Evolutionary conservation across 2,329 filamentous ascomycete genomes (phyloP), one percentile per base, ranked within the genome.

Genomic region (Epichloe typhina): DNA sequence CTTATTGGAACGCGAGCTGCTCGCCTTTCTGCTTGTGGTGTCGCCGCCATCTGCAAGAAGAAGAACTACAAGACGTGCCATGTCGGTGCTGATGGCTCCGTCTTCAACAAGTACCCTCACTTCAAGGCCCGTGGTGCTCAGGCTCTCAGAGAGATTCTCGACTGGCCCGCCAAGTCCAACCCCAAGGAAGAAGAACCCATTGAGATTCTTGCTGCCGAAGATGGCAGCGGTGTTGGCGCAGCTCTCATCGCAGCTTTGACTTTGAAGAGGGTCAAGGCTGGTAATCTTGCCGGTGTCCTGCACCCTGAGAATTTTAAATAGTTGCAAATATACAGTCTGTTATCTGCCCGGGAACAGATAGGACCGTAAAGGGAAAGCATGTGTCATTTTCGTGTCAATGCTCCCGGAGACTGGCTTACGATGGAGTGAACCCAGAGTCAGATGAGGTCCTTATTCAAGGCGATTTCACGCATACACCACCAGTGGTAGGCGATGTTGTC

Each of bases 31-130:
- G 84, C 91, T 26, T 97, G 93, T 63, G 93, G 93, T 70, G 88
- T 98, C 50, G 89, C 91, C 12, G 93, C 91, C 52, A 96, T 98
- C 63, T 89, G 86, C 78, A 94, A 84, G 72, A 97, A 97, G 83
- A 97, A 96, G 79, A 79, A 80, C 58, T 91, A 90, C 69, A 72
- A 85, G 63, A 77, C 79, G 38, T 95, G 88, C 73, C 93, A 97
- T 68, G 93, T 98, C 41, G 93, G 93, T 61, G 93, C 93, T 48
- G 93, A 98, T 64, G 93, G 93, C 38, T 95, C 88, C 17, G 91
- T 98, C 50, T 98, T 98, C 75, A 96, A 95, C 77, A 97, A 97
- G 69, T 98, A 98, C 72, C 93, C 93, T 12, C 86, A 95, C 71
- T 98, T 98, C 80, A 96, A 96, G 76, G 80, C 83, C 52, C 85